Conservation (phyloP, 371 early-diverging fungal genomes). For the Syncephalastrum sp. region DNA sequence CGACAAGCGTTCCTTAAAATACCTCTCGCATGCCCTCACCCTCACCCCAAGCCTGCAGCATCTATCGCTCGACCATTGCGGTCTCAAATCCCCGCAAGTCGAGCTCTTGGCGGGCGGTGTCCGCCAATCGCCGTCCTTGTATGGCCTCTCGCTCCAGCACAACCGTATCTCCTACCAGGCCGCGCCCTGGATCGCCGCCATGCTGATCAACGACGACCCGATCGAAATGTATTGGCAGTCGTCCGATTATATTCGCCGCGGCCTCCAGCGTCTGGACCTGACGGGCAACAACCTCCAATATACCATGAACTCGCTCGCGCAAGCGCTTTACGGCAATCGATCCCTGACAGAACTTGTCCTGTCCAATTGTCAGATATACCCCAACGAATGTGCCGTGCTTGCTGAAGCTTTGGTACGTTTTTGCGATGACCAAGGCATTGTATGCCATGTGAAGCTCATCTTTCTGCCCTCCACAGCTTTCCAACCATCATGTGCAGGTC, state of each 20-base stretch:
- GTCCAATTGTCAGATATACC: constrained; percentile 53
- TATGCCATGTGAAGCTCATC: background rate
- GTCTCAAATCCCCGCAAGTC: constrained; percentile 47
- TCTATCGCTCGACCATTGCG: constrained; percentile 60
- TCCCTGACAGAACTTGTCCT: constrained; percentile 47
- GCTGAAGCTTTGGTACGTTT: constrained; percentile 59
- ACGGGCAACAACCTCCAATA: constrained; percentile 52
- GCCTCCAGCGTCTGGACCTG: constrained; percentile 50
- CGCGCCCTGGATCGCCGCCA: constrained; percentile 48
- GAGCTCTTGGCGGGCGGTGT: constrained; percentile 57
- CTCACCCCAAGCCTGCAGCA: constrained; percentile 47
- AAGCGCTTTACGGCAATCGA: constrained; percentile 48
- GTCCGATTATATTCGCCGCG: constrained; percentile 16
- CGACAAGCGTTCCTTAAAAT: constrained; percentile 58
- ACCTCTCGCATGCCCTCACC: constrained; percentile 57
- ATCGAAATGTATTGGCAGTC: constrained; percentile 17
- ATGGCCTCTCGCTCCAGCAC: constrained; percentile 51
- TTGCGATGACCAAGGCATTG: background rate
- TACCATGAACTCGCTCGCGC: constrained; percentile 50
- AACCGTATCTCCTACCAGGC: constrained; percentile 49
- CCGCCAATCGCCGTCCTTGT: constrained; percentile 45
- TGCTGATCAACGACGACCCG: constrained; percentile 50
- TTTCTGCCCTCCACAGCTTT: constrained; percentile 19
- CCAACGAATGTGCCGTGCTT: constrained; percentile 45
- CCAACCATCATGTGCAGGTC: constrained; percentile 33